A percentile compares a stretch with the other conserved stretches of the same genome.
phyloP scores from a whole-genome alignment of 2,329 filamentous ascomycete genomes.

The Neofusicoccum kwambonambiense region DNA sequence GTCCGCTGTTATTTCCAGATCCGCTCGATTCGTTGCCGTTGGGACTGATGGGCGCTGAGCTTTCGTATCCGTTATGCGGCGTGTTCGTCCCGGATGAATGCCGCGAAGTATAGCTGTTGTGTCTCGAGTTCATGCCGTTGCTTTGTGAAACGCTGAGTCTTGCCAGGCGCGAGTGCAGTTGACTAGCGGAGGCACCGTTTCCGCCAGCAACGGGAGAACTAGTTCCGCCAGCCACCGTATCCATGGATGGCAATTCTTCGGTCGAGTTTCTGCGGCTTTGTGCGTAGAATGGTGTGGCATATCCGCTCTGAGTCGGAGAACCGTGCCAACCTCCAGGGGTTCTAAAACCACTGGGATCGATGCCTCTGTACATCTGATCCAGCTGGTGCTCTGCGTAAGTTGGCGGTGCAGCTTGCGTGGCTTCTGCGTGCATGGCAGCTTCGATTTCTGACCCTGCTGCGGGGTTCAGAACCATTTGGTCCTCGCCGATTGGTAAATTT shows the following conservation, averaged over 20 bases:
- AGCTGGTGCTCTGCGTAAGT: slow-evolving; percentile 87
- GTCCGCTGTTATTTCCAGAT: slow-evolving; percentile 11
- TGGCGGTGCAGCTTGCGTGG: slow-evolving; percentile 74
- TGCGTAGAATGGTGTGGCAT: slow-evolving; percentile 77
- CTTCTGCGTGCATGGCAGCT: slow-evolving; percentile 52
- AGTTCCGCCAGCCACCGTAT: slow-evolving; percentile 34
- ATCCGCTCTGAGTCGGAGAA: slow-evolving; percentile 34
- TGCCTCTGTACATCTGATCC: slow-evolving; percentile 85
- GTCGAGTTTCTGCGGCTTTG: slow-evolving; percentile 70
- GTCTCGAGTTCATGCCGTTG: slow-evolving; percentile 21
- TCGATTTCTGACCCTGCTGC: slow-evolving; percentile 23
- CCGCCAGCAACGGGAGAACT: slow-evolving; percentile 41
- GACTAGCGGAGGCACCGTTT: slow-evolving; percentile 53
- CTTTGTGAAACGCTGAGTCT: slow-evolving; percentile 46
- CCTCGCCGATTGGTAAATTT: slow-evolving; percentile 82
- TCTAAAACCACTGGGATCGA: slow-evolving; percentile 78
- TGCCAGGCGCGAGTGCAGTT: slow-evolving; percentile 67
- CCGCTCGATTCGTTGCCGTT: slow-evolving; percentile 7
- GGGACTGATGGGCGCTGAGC: slow-evolving; percentile 13
- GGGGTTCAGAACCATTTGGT: slow-evolving; percentile 54
- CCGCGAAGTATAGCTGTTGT: slow-evolving; percentile 18
- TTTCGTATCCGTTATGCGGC: slow-evolving; percentile 24
- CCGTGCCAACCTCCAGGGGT: slow-evolving; percentile 57
- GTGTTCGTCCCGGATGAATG: slow-evolving; percentile 38
- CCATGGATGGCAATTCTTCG: slow-evolving; percentile 70